Base-by-base conservation (phyloP, 805 yeast genomes). In the Aciculoconidium aculeatum region DNA sequence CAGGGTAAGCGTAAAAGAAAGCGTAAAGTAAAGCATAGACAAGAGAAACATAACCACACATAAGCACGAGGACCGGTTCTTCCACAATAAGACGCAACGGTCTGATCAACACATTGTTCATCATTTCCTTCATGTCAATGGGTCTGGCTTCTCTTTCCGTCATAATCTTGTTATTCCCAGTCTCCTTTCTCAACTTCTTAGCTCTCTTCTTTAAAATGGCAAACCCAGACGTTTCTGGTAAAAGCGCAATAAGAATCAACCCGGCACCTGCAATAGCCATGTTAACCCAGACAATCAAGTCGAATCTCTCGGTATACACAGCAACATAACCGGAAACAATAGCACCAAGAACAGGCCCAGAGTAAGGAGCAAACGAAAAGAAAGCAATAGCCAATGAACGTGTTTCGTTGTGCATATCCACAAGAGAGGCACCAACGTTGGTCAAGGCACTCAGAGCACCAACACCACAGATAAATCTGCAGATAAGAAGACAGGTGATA, bases 1-100 rank as follows among this genome's bases (percentile, higher is more conserved):
- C 94, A 4, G 96, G 96, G 59, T 82, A 87, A 1, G 96, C 96
- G 61, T 86, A 87, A 76, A 87, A 87, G 66, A 87, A 87, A 8
- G 95, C 95, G 49, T 87, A 87, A 29, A 87, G 66, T 51, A 87
- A 67, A n/a, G 95, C 80, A 62, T 87, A 87, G 54, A 87, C 85
- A 52, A 87, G 68, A 40, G 94, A 87, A 37, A 87, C 90, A 56
- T 85, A 87, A 44, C 75, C 72, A 55, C 94, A 85, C 67, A 87
- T 75, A 42, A 85, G 62, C 48, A 77, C 92, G 46, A 87, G 63
- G 15, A 86, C 94, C 4, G 95, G 95, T 55, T 87, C 96, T 15
- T 88, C 75, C 12, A 73, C 55, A 11, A 76, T 75, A 51, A 86
- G 82, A 49, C 74, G 76, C 38, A 90, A 59, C 2, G 97, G 97